Percentiles rank a stretch among this genome's conserved stretches.
These are phyloP conservation scores for Persicaria maculosa DNA, from an alignment of 148 eudicot genomes.

Conservation along the genomic window DNA sequence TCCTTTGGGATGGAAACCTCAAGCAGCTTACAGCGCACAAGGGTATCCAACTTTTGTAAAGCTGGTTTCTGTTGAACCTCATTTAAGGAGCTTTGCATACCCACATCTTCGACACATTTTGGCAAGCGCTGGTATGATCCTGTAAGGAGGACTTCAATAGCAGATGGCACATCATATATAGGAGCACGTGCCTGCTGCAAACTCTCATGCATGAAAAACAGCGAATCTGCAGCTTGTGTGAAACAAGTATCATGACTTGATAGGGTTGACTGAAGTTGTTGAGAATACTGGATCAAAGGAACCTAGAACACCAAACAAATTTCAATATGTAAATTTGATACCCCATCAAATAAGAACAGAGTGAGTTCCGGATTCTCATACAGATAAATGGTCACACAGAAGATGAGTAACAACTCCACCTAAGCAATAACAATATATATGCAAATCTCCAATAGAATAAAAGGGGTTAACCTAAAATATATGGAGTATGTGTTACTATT, in stretches of 20 bases:
- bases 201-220: constrained; percentile 94
- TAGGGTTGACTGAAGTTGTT: constrained; percentile 81
- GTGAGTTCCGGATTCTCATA: not conserved
- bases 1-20: constrained; percentile 76
- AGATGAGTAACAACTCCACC: not conserved
- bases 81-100: constrained; percentile 65
- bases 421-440: not conserved
- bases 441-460: not conserved
- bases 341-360: not conserved
- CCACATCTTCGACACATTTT: constrained; percentile 88
- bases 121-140: constrained; percentile 93
- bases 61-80: constrained; percentile 75
- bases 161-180: constrained; percentile 95
- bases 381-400: not conserved
- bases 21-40: constrained; percentile 83
- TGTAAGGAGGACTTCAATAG: constrained; percentile 82
- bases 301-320: constrained; percentile 38
- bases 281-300: constrained; percentile 88
- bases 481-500: not conserved
- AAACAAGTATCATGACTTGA: constrained; percentile 97
- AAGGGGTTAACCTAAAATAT: not conserved
- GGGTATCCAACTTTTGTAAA: constrained; percentile 69
- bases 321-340: not conserved
- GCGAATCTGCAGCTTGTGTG: constrained; percentile 92
- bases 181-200: constrained; percentile 99